phyloP scores from a whole-genome alignment of 306 rosid genomes.

The Ormosia semicastrata region DNA sequence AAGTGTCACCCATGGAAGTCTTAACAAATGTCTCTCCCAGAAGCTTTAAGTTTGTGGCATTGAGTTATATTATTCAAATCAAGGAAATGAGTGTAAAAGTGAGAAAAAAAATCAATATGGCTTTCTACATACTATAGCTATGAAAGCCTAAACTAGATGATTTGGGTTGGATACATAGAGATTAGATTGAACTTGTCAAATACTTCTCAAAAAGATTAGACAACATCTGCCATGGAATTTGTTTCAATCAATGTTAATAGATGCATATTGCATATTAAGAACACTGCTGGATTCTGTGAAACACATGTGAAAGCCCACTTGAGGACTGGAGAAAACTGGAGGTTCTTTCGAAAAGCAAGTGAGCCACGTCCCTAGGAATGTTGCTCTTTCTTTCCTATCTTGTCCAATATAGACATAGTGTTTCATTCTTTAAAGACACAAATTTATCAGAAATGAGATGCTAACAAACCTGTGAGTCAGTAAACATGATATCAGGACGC shows the following conservation, averaged over 20 bases:
- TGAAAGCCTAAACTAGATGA: neutral
- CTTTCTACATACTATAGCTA: neutral
- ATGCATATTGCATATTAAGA: neutral
- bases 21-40: neutral
- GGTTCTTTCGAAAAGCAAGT: too few relatives aligned
- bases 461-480: constrained; percentile 67
- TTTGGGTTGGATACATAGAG: neutral
- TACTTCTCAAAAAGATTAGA: neutral
- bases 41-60: neutral
- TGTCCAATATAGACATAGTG: neutral
- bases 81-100: neutral
- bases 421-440: neutral
- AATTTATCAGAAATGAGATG: constrained; percentile 10
- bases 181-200: neutral
- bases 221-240: neutral
- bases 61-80: neutral
- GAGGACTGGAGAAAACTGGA: too few relatives aligned
- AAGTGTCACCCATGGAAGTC: neutral
- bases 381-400: neutral
- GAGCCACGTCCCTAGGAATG: neutral
- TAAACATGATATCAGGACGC: constrained; percentile 62
- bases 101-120: neutral
- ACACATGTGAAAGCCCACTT: neutral
- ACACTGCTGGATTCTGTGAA: neutral
- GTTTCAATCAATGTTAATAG: neutral